Conservation (phyloP, 1,139 yeast species). For the Hemisphaericaspora subhashii region DNA sequence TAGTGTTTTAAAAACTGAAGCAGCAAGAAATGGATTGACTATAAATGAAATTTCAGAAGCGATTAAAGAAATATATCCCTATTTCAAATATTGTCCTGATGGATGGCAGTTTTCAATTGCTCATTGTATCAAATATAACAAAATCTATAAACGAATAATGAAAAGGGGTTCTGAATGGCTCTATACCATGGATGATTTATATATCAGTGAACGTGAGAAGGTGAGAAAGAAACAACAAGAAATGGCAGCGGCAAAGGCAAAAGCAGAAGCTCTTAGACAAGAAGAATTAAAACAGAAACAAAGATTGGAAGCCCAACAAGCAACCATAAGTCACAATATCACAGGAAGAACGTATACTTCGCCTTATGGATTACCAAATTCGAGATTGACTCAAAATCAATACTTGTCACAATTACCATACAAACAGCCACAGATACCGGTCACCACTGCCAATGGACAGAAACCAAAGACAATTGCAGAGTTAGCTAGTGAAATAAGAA, state of each 20-base stretch:
- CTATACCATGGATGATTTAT: slow-evolving; percentile 88
- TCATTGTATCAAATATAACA: slow-evolving; percentile 83
- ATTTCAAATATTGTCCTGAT: slow-evolving; percentile 88
- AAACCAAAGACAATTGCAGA: slow-evolving; percentile 55
- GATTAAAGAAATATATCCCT: slow-evolving; percentile 85
- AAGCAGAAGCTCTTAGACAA: slow-evolving; percentile 53
- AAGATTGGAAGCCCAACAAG: slow-evolving; percentile 32
- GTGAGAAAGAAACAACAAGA: slow-evolving; percentile 70
- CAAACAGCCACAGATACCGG: slow-evolving; percentile 17
- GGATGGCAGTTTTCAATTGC: slow-evolving; percentile 97
- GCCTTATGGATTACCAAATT: slow-evolving; percentile 26
- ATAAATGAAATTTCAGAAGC: slow-evolving; percentile 83
- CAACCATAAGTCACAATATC: slow-evolving; percentile 26
- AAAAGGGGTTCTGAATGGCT: slow-evolving; percentile 74
- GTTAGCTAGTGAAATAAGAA: slow-evolving; percentile 53
- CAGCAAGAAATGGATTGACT: slow-evolving; percentile 63
- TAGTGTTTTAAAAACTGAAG: slow-evolving; percentile 67
- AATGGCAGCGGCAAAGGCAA: slow-evolving; percentile 56
- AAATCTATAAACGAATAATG: slow-evolving; percentile 73
- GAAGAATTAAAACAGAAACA: slow-evolving; percentile 51
- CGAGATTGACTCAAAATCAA: slow-evolving; percentile 26
- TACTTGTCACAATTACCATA: slow-evolving; percentile 24
- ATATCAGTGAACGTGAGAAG: slow-evolving; percentile 76
- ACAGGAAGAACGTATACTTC: slow-evolving; percentile 28
- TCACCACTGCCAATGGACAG: slow-evolving; percentile 19